Evolutionary conservation across 2,329 filamentous ascomycete species (phyloP), one percentile per base, ranked within the genome.

Genomic region (Stenocarpella maydis): DNA sequence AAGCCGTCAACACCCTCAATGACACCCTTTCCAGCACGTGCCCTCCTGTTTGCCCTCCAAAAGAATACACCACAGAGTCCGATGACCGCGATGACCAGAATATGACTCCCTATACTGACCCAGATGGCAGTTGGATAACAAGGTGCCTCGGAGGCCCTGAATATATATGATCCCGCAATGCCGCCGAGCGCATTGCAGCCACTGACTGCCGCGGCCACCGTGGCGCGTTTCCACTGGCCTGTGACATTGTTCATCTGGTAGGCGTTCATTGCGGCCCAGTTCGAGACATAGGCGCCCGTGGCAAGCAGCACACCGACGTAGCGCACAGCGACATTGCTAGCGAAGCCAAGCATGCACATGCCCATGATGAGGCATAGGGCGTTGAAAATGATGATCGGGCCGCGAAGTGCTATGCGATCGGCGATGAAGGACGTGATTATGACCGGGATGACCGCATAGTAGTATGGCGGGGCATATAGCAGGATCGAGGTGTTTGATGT

Each of bases 241-340:
- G 70, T 70, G n/a, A 90, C 83, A 72, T 90, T 91, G 76, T 90
- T 91, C 19, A 86, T 85, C 74, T 88, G 85, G 72, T 89, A 90
- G 0, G 88, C 85, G 65, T 87, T 89, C 71, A 92, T 79, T 0
- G 88, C 90, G 0, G 90, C 89, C 89, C 90, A 92, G 72, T 92
- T 92, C 4, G 86, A 88, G 4, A 92, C 84, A 72, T 91, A 92
- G 1, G 90, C 89, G 0, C 90, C 90, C 0, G 90, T 92, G 0
- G 89, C 88, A 2, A 92, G 82, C 76, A 86, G 91, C 0, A 88
- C 88, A 10, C 90, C 90, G 37, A 90, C 80, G 72, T 91, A 91
- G 58, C 90, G 85, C 4, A 89, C 87, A 0, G 87, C 82, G 64
- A 90, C 85, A 67, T 90, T 84, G 17, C 81, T 78, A 0, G 85